Evolutionary conservation across 2,329 filamentous ascomycete genomes (phyloP).

Genomic region (Aquanectria penicillioides): DNA sequence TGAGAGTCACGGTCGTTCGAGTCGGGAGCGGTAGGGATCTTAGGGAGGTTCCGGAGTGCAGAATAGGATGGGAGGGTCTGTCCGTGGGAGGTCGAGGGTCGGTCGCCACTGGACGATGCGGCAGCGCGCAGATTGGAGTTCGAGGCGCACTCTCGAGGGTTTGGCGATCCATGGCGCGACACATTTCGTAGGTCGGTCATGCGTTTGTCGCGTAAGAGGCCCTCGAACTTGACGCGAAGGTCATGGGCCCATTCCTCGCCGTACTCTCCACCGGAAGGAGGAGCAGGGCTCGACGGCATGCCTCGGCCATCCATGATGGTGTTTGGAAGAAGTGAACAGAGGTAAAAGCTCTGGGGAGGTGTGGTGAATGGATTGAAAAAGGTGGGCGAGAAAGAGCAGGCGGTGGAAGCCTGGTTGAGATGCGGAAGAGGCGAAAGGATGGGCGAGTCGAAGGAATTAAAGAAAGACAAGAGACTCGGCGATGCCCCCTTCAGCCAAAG

Average conservation of each 20-base stretch:
- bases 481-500: slow-evolving; percentile 21
- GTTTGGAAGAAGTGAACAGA: slow-evolving; percentile 2
- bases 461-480: slow-evolving; percentile 26
- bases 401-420: too few relatives aligned
- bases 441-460: slow-evolving; percentile 30
- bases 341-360: not conserved
- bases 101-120: slow-evolving; percentile 50
- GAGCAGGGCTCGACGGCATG: slow-evolving; percentile 45
- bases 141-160: slow-evolving; percentile 60
- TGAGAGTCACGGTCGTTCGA: slow-evolving; percentile 71
- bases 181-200: slow-evolving; percentile 76
- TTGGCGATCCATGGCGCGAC: slow-evolving; percentile 69
- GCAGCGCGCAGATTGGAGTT: slow-evolving; percentile 57
- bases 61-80: slow-evolving; percentile 58
- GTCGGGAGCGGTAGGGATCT: slow-evolving; percentile 77
- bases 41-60: slow-evolving; percentile 60
- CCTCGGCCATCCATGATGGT: slow-evolving; percentile 52
- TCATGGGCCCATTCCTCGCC: slow-evolving; percentile 82
- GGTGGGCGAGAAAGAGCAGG: not conserved
- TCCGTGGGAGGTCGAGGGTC: slow-evolving; percentile 59
- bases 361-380: slow-evolving; percentile 12
- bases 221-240: slow-evolving; percentile 85
- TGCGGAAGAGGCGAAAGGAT: too few relatives aligned
- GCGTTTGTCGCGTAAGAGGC: slow-evolving; percentile 84
- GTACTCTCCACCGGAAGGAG: slow-evolving; percentile 53